These are phyloP conservation scores for Acanthamoeba triangularis DNA, from an alignment of 208 protist genomes.

Conservation along the genomic window DNA sequence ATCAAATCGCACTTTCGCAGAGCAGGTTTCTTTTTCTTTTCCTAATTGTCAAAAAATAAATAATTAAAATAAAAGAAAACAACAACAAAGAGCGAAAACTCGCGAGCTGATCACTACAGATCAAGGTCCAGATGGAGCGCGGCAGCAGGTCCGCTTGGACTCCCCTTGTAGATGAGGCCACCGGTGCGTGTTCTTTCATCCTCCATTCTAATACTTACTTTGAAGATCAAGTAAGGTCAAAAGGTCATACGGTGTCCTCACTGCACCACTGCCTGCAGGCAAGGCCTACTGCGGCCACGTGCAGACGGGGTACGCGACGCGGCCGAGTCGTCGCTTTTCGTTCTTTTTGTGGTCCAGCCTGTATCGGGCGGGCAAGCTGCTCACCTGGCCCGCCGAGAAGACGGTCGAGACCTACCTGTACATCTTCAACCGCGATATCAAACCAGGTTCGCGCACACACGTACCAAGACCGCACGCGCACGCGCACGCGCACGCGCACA, in stretches of 20 bases:
- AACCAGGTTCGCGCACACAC: neutral
- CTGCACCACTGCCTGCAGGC: neutral
- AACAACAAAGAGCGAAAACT: no score
- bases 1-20: neutral
- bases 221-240: neutral
- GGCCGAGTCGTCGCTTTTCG: neutral
- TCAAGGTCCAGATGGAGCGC: no score
- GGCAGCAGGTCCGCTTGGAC: neutral
- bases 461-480: neutral
- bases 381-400: slow-evolving; percentile 47
- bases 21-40: neutral
- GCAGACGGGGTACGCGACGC: neutral
- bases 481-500: neutral
- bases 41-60: neutral
- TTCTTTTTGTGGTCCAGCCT: neutral
- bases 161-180: neutral
- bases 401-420: slow-evolving; percentile 33
- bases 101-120: neutral
- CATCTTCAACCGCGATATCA: slow-evolving; percentile 50
- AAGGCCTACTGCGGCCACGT: neutral
- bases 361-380: slow-evolving; percentile 2
- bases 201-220: no score
- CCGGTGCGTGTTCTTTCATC: neutral
- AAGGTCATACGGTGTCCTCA: neutral
- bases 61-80: neutral